Evolutionary conservation across 495 filamentous ascomycete species (phyloP).

Genomic region (Penicillium macrosclerotiorum): DNA sequence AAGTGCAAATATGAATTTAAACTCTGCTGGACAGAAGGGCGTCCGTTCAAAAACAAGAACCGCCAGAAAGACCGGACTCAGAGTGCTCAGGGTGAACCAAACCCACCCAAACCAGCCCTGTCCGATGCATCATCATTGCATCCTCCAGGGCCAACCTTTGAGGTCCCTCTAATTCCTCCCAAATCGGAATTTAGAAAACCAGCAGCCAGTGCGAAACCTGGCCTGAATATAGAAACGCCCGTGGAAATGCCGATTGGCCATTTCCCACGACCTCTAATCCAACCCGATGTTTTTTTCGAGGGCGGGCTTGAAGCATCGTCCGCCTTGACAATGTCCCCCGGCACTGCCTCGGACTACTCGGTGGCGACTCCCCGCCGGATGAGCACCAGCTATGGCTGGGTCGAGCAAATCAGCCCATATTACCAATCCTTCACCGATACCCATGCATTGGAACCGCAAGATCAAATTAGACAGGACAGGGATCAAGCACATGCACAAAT

Average conservation of each 20-base stretch:
- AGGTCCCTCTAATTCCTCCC: too few relatives aligned
- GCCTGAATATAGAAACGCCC: too few relatives aligned
- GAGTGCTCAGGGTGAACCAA: too few relatives aligned
- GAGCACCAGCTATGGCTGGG: not conserved
- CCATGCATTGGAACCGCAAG: too few relatives aligned
- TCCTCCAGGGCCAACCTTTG: too few relatives aligned
- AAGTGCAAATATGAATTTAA: constrained; percentile 13
- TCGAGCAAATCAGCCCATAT: not conserved
- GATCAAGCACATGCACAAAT: not conserved
- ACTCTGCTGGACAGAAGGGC: constrained; percentile 8
- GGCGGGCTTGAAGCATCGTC: not conserved
- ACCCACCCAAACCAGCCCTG: too few relatives aligned
- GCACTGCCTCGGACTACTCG: not conserved
- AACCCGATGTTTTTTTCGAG: not conserved
- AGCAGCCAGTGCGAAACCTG: too few relatives aligned
- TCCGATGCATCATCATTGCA: too few relatives aligned
- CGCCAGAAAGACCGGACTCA: not conserved
- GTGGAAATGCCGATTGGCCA: not conserved
- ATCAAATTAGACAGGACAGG: not conserved
- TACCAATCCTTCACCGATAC: too few relatives aligned
- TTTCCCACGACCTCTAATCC: not conserved
- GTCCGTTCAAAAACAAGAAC: constrained; percentile 7
- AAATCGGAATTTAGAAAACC: too few relatives aligned
- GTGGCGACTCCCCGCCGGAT: not conserved
- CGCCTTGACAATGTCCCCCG: not conserved